Evolutionary conservation across 352 stramenopile species (phyloP), one percentile per base, ranked within the genome.

Genomic region (Nothophytophthora sp.): DNA sequence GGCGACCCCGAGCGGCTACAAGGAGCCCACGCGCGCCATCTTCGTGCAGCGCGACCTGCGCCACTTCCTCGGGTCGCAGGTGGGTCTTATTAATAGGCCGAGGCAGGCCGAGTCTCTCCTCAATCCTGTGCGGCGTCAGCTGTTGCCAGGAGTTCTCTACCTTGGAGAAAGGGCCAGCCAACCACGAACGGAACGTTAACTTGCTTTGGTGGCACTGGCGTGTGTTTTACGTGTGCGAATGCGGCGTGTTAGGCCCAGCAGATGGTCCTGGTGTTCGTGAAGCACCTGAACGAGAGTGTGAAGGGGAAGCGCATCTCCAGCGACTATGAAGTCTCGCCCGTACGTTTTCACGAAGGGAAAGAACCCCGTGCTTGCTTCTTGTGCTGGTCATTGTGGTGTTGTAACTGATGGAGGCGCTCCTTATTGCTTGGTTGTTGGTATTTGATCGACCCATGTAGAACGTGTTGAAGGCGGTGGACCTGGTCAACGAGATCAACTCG

Each of bases 231-330:
- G 10, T 30, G 16, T 53, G 35, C 45, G 11, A n/a, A 23, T 1
- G 10, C 5, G 24, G 32, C 12, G 19, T 25, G 22, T 13, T 50
- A 94, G 82, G 69, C 84, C 23, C 84, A 91, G 48, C 74, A 92
- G 42, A 90, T 90, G 75, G 74, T 92, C 23, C 46, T 94, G 15
- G 57, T 90, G 42, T 92, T 92, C 40, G 75, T 92, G 24, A 90
- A 90, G 63, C 73, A 88, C 34, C 34, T 92, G 35, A 94, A 90
- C 62, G 75, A 91, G 46, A 91, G 79, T 55, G 73, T 94, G 5
- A 83, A 81, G 36, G 78, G 81, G 5, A 68, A 70, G 15, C 54
- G 43, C 18, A 76, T 90, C 49, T 86, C 76, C 22, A 78, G 72
- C 63, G 75, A 83, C 10, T 84, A 81, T 38, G 34, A 69, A 48